These are phyloP conservation scores for Penicillium nucicola DNA, from an alignment of 495 filamentous ascomycete species.

Conservation along the genomic window DNA sequence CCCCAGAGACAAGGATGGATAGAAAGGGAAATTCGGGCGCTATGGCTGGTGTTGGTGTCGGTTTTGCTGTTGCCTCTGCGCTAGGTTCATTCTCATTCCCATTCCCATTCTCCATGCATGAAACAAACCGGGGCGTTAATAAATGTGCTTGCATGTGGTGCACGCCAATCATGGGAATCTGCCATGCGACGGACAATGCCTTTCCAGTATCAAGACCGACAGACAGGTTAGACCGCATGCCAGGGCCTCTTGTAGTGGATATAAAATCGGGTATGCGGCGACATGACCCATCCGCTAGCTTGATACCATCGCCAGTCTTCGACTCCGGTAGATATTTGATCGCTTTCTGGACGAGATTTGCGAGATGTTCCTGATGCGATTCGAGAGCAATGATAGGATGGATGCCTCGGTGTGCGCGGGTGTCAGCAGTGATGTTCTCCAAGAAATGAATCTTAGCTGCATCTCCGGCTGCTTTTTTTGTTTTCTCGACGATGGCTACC, in stretches of 20 bases:
- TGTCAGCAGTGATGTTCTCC: constrained; percentile 77
- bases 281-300: constrained; percentile 19
- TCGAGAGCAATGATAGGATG: constrained; percentile 70
- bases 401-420: constrained; percentile 66
- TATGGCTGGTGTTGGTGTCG: background rate
- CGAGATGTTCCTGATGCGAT: constrained; percentile 69
- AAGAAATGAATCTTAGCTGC: constrained; percentile 68
- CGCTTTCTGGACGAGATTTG: constrained; percentile 61
- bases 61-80: background rate
- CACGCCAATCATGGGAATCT: constrained; percentile 75
- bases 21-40: constrained; percentile 71
- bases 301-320: constrained; percentile 10
- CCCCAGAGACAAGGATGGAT: constrained; percentile 86
- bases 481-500: constrained; percentile 75
- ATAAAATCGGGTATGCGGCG: constrained; percentile 72
- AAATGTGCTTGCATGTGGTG: constrained; percentile 98
- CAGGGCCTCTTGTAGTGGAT: constrained; percentile 82
- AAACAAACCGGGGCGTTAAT: constrained; percentile 78
- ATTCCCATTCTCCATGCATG: constrained; percentile 44
- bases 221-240: constrained; percentile 73
- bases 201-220: constrained; percentile 83
- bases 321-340: constrained; percentile 50
- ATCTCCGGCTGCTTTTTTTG: constrained; percentile 15
- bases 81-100: background rate
- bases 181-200: constrained; percentile 79